These are phyloP conservation scores for Tylopilus vinaceipallidus DNA, from an alignment of 768 basidiomycete genomes.

Conservation along the genomic window DNA sequence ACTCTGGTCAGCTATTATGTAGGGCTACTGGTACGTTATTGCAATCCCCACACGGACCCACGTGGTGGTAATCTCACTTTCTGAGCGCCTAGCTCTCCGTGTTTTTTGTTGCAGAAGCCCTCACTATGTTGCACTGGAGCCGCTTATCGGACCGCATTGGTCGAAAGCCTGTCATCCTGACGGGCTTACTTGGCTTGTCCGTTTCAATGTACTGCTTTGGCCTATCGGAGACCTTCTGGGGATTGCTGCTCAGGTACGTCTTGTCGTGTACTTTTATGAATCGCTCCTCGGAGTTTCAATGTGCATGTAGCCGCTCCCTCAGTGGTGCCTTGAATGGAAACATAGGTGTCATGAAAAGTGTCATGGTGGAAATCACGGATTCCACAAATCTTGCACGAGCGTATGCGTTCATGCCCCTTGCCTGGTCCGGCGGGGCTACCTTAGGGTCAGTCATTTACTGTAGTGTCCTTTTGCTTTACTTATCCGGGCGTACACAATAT, in stretches of 20 bases:
- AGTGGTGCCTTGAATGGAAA: constrained; percentile 74
- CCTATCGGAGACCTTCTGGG: constrained; percentile 66
- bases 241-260: constrained; percentile 47
- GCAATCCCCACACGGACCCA: too few relatives aligned
- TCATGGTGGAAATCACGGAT: constrained; percentile 73
- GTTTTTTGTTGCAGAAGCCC: constrained; percentile 72
- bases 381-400: constrained; percentile 65
- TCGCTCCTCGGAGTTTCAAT: neutral
- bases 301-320: constrained; percentile 60
- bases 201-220: constrained; percentile 75
- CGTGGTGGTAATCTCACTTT: too few relatives aligned
- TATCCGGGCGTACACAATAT: neutral
- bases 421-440: constrained; percentile 45
- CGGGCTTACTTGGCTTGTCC: constrained; percentile 61
- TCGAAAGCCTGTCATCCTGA: constrained; percentile 74
- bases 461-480: neutral
- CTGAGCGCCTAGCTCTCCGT: constrained; percentile 82
- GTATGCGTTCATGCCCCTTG: constrained; percentile 62
- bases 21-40: constrained; percentile 58
- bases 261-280: neutral
- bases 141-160: constrained; percentile 69
- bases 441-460: constrained; percentile 38
- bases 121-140: constrained; percentile 75
- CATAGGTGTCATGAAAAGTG: constrained; percentile 71
- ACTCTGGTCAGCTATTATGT: constrained; percentile 74